A percentile compares a stretch with the other conserved stretches of the same genome.
phyloP scores from a whole-genome alignment of 148 eudicot genomes.

The Agrostemma githago region DNA sequence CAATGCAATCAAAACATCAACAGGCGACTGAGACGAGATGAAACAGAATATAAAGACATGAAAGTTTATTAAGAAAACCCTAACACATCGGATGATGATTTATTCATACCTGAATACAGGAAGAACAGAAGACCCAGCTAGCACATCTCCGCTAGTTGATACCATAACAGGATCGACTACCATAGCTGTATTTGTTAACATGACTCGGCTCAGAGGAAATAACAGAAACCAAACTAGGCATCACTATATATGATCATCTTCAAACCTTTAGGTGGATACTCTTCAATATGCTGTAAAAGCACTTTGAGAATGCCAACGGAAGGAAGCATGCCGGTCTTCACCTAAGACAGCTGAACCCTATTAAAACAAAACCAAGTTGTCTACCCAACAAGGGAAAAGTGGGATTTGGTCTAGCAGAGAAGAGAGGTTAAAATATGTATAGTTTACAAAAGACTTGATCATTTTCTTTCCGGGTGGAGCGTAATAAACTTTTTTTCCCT shows the following conservation, averaged over 20 bases:
- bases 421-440: not conserved
- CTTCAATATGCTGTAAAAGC: slow-evolving; percentile 49
- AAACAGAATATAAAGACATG: not conserved
- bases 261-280: slow-evolving; percentile 71
- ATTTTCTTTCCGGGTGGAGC: too few relatives aligned
- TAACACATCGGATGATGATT: slow-evolving; percentile 1
- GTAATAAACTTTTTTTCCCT: not conserved
- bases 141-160: slow-evolving; percentile 86
- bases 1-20: not conserved
- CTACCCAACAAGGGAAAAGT: not conserved
- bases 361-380: slow-evolving; percentile 1
- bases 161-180: slow-evolving; percentile 99
- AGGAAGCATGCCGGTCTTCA: slow-evolving; percentile 96
- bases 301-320: slow-evolving; percentile 64
- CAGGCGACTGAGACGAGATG: not conserved
- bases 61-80: not conserved
- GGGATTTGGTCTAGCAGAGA: not conserved
- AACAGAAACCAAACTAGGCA: not conserved
- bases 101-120: slow-evolving; percentile 47
- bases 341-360: slow-evolving; percentile 34
- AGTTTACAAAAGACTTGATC: not conserved
- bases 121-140: slow-evolving; percentile 73
- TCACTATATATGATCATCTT: slow-evolving; percentile 6
- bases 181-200: slow-evolving; percentile 69
- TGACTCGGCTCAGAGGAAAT: slow-evolving; percentile 28